These are phyloP conservation scores for Aurinia saxatilis DNA, from an alignment of 345 rosid genomes.

Conservation along the genomic window DNA sequence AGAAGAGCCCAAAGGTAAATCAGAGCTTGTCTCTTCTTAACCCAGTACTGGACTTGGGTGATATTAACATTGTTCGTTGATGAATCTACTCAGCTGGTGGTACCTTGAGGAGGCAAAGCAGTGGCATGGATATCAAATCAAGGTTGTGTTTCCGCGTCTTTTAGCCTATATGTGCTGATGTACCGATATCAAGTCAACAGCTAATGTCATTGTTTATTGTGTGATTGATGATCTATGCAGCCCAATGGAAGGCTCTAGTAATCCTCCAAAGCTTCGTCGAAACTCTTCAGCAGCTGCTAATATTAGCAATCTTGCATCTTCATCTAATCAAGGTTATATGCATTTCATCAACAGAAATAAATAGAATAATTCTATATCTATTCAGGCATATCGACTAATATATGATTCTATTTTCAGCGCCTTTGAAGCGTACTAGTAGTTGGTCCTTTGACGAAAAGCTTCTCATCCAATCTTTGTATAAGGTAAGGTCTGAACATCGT, in stretches of 20 bases:
- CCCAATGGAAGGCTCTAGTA: conserved; percentile 38
- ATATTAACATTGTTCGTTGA: not conserved
- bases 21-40: not conserved
- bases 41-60: not conserved
- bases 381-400: not conserved
- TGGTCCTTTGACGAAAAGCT: conserved; percentile 89
- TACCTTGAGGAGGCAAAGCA: conserved; percentile 59
- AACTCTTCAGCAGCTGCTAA: conserved; percentile 68
- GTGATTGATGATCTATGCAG: conserved; percentile 28
- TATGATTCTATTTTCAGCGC: conserved; percentile 31
- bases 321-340: conserved; percentile 48
- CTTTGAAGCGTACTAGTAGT: conserved; percentile 52
- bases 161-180: not conserved
- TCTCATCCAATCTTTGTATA: conserved; percentile 72
- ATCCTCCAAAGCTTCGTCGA: conserved; percentile 50
- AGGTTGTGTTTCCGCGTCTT: conserved; percentile 33
- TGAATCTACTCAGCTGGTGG: conserved; percentile 37
- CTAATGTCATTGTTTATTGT: not conserved
- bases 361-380: not conserved
- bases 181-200: not conserved
- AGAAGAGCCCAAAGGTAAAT: conserved; percentile 56
- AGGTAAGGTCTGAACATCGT: conserved; percentile 35
- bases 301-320: conserved; percentile 43
- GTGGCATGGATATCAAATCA: conserved; percentile 55
- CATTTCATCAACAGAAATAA: not conserved